Evolutionary conservation across 2,329 filamentous ascomycete genomes (phyloP), one percentile per base, ranked within the genome.

Genomic region (Chrysoporthe cubensis): DNA sequence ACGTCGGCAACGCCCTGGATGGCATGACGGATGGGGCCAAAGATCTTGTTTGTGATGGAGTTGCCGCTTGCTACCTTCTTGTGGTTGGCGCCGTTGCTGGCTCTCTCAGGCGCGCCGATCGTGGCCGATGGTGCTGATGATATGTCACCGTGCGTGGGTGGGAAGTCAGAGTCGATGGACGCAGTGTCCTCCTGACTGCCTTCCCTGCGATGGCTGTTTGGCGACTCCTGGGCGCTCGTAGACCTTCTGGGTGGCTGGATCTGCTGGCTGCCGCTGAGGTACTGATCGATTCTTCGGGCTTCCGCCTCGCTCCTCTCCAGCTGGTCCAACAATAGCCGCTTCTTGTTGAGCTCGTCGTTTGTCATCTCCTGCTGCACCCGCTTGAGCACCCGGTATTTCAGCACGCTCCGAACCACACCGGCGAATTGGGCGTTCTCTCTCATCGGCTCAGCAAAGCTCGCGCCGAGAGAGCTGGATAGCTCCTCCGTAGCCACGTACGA

Each of bases 321-420:
- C 60, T 94, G 91, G 57, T 97, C 93, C 16, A 99, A 84, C 14
- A 96, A 84, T 2, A 86, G 82, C 74, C 87, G 89, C 82, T 98
- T 98, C 84, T 95, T 97, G 66, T 90, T 87, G 13, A 99, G 84
- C 74, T 99, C 94, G 68, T 99, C 96, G 57, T 91, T 90, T 1
- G 96, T 98, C 90, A 98, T 95, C 76, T 99, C 96, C 78, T 98
- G 94, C 76, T 99, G 96, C 64, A 99, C 93, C 59, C 96, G 88
- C 82, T 99, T 99, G 70, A 97, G 82, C 2, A 98, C 91, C 18
- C 96, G 86, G 77, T 97, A 99, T 71, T 92, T 88, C 65, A 99
- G 82, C 44, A 99, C 95, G 72, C 85, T 92, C 54, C 94, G 89
- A 3, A 99, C 96, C 0, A 99, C 93, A 13, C 96, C 93, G 0